These are phyloP conservation scores for Nannizzia gypsea DNA, from an alignment of 2,329 filamentous ascomycete species.

Conservation along the genomic window DNA sequence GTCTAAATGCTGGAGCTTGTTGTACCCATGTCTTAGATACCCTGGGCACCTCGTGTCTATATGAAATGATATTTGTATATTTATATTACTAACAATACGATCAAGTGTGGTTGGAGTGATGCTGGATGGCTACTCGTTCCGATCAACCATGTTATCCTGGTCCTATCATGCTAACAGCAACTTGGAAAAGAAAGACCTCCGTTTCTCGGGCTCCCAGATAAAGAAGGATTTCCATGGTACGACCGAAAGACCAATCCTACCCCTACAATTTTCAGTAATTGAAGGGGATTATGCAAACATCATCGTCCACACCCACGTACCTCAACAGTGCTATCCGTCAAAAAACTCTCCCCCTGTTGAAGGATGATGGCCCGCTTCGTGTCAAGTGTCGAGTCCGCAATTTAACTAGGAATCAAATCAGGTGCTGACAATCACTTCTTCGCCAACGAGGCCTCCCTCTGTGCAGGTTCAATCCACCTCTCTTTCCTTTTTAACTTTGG, in stretches of 20 bases:
- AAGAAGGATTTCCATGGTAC: neutral
- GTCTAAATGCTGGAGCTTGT: neutral
- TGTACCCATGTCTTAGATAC: conserved; percentile 1
- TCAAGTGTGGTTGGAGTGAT: neutral
- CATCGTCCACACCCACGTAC: neutral
- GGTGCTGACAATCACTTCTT: neutral
- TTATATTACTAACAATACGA: neutral
- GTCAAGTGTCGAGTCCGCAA: neutral
- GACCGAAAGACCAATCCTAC: neutral
- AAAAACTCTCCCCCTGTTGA: neutral
- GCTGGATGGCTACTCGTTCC: neutral
- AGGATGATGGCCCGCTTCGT: neutral
- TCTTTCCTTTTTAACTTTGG: neutral
- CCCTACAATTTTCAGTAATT: neutral
- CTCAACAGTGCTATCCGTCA: neutral
- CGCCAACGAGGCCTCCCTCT: neutral
- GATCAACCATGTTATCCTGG: neutral
- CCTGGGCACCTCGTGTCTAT: conserved; percentile 2
- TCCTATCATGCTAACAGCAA: neutral
- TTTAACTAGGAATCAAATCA: neutral
- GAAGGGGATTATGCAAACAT: neutral
- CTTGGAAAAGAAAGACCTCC: neutral
- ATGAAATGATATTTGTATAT: neutral
- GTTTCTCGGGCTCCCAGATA: neutral
- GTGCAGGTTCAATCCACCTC: neutral